A percentile compares a stretch with the other conserved stretches of the same genome.
phyloP scores from a whole-genome alignment of 306 rosid genomes.

The Quercus aquifolioides region DNA sequence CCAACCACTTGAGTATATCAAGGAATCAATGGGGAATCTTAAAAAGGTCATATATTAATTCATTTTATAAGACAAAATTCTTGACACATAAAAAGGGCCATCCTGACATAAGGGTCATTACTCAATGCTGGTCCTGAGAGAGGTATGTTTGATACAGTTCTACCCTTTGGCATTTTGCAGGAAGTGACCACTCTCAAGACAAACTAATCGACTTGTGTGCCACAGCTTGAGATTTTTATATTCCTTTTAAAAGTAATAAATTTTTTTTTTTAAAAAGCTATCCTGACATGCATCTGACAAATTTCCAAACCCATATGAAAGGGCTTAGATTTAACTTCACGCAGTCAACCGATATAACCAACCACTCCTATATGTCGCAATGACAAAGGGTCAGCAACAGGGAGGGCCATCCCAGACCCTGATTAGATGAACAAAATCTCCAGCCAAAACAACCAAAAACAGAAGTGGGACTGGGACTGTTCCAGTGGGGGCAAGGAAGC shows the following conservation, averaged over 20 bases:
- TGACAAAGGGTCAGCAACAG: background rate
- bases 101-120: background rate
- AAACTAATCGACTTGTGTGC: background rate
- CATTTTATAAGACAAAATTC: background rate
- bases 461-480: background rate
- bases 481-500: constrained; percentile 12
- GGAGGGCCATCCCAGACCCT: background rate
- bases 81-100: background rate
- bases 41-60: background rate
- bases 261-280: too few relatives aligned
- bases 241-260: too few relatives aligned
- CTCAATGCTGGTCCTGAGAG: background rate
- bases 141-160: background rate
- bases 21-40: background rate
- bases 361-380: background rate
- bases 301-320: background rate
- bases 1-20: background rate
- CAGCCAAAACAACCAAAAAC: background rate
- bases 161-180: background rate
- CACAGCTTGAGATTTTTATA: background rate
- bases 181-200: background rate
- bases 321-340: background rate
- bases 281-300: background rate
- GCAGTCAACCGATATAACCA: background rate
- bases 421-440: background rate